Evolutionary conservation across 2,329 filamentous ascomycete genomes (phyloP).

Genomic region (Stachybotrys echinatus): DNA sequence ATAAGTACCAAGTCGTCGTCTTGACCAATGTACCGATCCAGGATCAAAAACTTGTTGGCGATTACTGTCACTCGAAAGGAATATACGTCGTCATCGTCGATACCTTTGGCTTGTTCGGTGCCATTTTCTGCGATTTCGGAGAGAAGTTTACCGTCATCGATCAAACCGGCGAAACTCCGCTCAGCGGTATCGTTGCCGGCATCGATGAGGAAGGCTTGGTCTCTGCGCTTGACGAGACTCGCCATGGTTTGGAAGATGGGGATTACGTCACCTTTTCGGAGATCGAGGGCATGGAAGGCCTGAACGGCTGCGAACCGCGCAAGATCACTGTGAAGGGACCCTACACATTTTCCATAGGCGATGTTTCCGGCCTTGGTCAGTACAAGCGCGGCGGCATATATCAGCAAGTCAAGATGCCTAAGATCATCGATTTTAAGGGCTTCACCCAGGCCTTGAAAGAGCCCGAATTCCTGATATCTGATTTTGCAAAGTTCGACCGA

Average conservation of each 20-base stretch:
- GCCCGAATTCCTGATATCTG: conserved; percentile 85
- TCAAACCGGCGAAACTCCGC: conserved; percentile 80
- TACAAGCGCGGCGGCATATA: conserved; percentile 88
- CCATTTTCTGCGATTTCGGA: conserved; percentile 96
- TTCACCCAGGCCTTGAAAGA: conserved; percentile 74
- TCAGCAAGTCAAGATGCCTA: conserved; percentile 98
- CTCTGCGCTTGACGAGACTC: conserved; percentile 87
- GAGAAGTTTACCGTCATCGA: conserved; percentile 89
- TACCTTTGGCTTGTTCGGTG: conserved; percentile 90
- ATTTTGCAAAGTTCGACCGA: conserved; percentile 97
- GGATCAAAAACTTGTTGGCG: conserved; percentile 76
- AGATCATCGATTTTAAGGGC: conserved; percentile 81
- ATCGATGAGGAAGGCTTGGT: conserved; percentile 89
- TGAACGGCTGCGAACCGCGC: conserved; percentile 79
- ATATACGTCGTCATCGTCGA: conserved; percentile 87
- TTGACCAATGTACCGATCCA: conserved; percentile 78
- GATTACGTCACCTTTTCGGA: conserved; percentile 96
- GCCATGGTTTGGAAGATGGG: conserved; percentile 92
- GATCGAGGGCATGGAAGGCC: conserved; percentile 80
- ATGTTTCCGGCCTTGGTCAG: conserved; percentile 79
- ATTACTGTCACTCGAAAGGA: conserved; percentile 90
- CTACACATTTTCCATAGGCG: conserved; percentile 95
- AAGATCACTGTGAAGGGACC: conserved; percentile 94
- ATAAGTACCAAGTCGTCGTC: conserved; percentile 89
- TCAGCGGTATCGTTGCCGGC: conserved; percentile 82